Percentiles rank a stretch among this genome's conserved stretches.
Evolutionary conservation across 2,329 filamentous ascomycete genomes (phyloP).

Genomic region (Talaromyces atroroseus): DNA sequence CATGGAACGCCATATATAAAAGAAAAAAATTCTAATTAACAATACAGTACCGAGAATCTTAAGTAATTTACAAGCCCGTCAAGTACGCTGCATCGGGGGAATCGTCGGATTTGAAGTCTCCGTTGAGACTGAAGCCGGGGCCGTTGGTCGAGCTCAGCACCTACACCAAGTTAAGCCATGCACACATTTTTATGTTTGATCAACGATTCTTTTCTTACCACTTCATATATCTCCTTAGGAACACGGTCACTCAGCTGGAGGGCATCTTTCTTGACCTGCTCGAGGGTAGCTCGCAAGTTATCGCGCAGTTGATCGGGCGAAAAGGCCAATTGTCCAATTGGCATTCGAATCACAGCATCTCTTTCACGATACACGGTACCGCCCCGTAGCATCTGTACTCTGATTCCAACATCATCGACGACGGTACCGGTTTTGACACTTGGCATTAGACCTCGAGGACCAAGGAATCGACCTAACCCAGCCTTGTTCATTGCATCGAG

Average conservation of each 20-base stretch:
- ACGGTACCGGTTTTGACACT: conserved; percentile 83
- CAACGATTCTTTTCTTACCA: conserved; percentile 48
- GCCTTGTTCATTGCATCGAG: conserved; percentile 76
- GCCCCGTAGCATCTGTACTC: conserved; percentile 76
- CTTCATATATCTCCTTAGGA: conserved; percentile 67
- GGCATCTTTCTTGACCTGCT: conserved; percentile 72
- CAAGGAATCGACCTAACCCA: conserved; percentile 71
- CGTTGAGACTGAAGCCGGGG: conserved; percentile 81
- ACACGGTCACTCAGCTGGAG: conserved; percentile 57
- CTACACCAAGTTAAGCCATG: conserved; percentile 23
- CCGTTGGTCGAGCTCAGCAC: conserved; percentile 83
- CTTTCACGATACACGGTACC: conserved; percentile 83
- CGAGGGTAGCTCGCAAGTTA: conserved; percentile 75
- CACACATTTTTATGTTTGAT: no score
- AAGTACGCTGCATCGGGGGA: conserved; percentile 50
- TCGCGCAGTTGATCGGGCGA: conserved; percentile 77
- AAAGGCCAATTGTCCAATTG: conserved; percentile 86
- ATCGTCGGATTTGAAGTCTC: conserved; percentile 62
- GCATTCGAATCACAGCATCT: conserved; percentile 75
- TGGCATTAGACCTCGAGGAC: conserved; percentile 89
- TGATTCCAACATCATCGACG: conserved; percentile 68
- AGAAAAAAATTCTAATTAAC: conserved; percentile 27
- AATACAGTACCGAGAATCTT: conserved; percentile 38
- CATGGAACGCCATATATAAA: conserved; percentile 38
- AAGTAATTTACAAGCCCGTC: conserved; percentile 47